A percentile compares a stretch with the other conserved stretches of the same genome.
phyloP scores from a whole-genome alignment of 2,329 filamentous ascomycete species.

The Aureobasidium sp. region DNA sequence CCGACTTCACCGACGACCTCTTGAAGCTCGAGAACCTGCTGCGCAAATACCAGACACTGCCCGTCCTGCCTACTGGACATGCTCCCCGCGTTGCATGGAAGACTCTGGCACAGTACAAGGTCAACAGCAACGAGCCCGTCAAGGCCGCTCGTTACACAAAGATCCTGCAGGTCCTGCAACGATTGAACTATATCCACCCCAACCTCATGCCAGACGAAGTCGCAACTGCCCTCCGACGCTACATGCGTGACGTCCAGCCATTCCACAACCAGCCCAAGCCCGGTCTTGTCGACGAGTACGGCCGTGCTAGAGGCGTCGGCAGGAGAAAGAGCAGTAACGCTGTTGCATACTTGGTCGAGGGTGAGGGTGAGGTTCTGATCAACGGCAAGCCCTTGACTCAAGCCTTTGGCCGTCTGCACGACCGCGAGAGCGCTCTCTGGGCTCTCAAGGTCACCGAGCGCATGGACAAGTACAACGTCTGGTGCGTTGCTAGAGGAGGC shows the following conservation, averaged over 20 bases:
- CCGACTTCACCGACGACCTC: constrained; percentile 77
- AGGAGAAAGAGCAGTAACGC: constrained; percentile 82
- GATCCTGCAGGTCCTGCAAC: constrained; percentile 66
- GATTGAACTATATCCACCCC: constrained; percentile 79
- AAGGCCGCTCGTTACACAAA: constrained; percentile 70
- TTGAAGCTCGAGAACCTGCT: constrained; percentile 65
- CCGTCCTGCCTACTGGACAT: constrained; percentile 55
- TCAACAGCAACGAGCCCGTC: constrained; percentile 61
- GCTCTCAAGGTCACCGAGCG: constrained; percentile 73
- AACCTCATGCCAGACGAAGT: constrained; percentile 65
- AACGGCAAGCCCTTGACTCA: constrained; percentile 82
- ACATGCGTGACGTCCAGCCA: constrained; percentile 67
- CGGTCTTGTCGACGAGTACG: constrained; percentile 64
- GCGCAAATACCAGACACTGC: constrained; percentile 64
- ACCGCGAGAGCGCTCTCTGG: constrained; percentile 92
- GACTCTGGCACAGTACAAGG: constrained; percentile 66
- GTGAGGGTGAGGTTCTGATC: constrained; percentile 78
- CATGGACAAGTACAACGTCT: constrained; percentile 95
- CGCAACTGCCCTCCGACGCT: constrained; percentile 53
- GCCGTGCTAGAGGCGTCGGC: constrained; percentile 71
- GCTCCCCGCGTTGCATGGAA: constrained; percentile 73
- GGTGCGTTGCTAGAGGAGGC: constrained; percentile 74
- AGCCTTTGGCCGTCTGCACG: constrained; percentile 79
- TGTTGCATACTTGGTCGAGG: constrained; percentile 82
- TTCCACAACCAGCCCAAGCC: constrained; percentile 55